A percentile compares a stretch with the other conserved stretches of the same genome.
Evolutionary conservation across 2,329 filamentous ascomycete species (phyloP).

Genomic region (Curvularia verruculosa): DNA sequence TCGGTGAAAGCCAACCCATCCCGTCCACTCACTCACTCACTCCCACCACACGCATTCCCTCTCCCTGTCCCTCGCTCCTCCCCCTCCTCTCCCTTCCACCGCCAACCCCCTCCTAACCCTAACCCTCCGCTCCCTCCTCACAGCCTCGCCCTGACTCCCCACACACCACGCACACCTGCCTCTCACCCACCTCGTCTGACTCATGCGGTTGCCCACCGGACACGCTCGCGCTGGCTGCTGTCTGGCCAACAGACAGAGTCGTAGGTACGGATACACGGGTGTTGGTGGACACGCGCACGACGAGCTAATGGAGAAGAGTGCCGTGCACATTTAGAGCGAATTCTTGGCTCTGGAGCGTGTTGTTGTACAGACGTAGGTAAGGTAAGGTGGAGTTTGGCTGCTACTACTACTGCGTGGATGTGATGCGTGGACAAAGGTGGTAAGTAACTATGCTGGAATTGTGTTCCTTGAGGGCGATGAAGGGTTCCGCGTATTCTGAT

Average conservation of each 20-base stretch:
- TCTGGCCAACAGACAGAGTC: constrained; percentile 18
- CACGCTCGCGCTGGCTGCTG: constrained; percentile 20
- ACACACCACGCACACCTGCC: constrained; percentile 31
- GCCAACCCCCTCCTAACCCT: constrained; percentile 1
- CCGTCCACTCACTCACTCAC: neutral
- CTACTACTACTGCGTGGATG: too few species aligned
- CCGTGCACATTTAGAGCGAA: constrained; percentile 40
- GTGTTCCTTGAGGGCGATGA: too few species aligned
- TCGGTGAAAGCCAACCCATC: too few species aligned
- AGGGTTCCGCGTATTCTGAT: too few species aligned
- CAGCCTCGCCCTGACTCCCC: constrained; percentile 13
- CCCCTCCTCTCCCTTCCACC: neutral
- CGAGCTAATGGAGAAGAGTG: constrained; percentile 24
- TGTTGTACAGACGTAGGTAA: too few species aligned
- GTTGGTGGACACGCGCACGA: constrained; percentile 36
- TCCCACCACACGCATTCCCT: neutral
- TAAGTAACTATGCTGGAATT: too few species aligned
- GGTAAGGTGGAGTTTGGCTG: too few species aligned
- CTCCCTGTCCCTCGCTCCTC: neutral
- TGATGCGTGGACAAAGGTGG: too few species aligned
- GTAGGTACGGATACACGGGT: constrained; percentile 27
- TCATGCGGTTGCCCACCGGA: constrained; percentile 20
- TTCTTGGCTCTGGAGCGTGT: too few species aligned
- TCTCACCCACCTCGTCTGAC: constrained; percentile 6
- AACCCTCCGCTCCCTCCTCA: constrained; percentile 19